phyloP scores from a whole-genome alignment of 345 rosid genomes.

The Lumnitzera racemosa region DNA sequence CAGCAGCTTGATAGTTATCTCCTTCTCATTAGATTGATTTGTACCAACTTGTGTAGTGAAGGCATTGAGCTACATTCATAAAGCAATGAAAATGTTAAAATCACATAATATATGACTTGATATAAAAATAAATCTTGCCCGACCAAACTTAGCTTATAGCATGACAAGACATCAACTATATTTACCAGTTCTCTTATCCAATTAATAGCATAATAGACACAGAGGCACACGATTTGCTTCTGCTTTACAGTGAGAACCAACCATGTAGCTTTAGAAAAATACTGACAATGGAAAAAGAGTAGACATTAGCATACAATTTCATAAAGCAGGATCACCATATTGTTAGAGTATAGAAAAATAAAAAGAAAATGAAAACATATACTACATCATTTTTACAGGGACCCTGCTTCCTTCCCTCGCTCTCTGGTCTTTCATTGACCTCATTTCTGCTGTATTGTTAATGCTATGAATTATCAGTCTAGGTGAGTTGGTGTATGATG shows the following conservation, averaged over 20 bases:
- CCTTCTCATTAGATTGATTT: constrained; percentile 55
- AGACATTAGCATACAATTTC: background rate
- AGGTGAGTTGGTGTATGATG: no score
- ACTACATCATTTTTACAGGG: no score
- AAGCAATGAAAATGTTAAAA: no score
- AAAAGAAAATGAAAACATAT: no score
- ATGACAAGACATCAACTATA: constrained; percentile 11
- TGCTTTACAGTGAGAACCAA: constrained; percentile 52
- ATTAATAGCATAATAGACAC: constrained; percentile 64
- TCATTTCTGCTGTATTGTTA: no score
- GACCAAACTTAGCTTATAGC: constrained; percentile 9
- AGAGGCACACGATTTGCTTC: constrained; percentile 52
- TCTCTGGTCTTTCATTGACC: no score
- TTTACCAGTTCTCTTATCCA: constrained; percentile 81
- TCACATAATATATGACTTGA: no score
- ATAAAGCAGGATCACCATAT: background rate
- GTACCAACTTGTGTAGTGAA: constrained; percentile 63
- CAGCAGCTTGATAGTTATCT: constrained; percentile 50
- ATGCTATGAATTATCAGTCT: no score
- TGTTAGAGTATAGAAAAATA: no score
- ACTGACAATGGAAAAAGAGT: constrained; percentile 31
- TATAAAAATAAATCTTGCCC: background rate
- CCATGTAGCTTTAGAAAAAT: constrained; percentile 48
- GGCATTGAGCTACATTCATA: constrained; percentile 58
- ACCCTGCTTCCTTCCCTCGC: no score